Base-by-base conservation (phyloP, 2,329 filamentous ascomycete genomes). In the Penicillium sp. region DNA sequence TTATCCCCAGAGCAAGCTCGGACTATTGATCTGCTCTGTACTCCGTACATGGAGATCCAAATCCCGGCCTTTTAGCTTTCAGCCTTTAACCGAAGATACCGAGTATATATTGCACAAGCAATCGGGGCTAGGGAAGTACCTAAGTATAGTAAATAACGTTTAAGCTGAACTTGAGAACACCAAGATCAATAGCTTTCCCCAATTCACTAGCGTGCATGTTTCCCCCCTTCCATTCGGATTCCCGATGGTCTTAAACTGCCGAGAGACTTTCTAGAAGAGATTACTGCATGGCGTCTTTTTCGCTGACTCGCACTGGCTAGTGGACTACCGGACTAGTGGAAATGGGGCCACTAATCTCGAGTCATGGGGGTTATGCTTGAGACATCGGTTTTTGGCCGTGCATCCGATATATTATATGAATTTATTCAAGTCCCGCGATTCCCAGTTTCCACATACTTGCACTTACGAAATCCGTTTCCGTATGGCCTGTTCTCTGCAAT, bases 261-360 rank as follows among this genome's bases (percentile, higher is more conserved):
- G 41, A 55, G 27, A 39, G 37, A 25, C 13, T 34, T 39, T 38
- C 32, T 46, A 46, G 41, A 39, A 52, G 31, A 27, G 16, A 46
- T 23, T 16, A 35, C 21, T 50, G 47, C 47, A 44, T 50, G 25
- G 35, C 46, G 46, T 31, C 35, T 41, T 42, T 41, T 32, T 12
- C 3, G 8, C 47, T 23, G 37, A 41, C 35, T 41, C 27, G 29
- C 37, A 35, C 41, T 41, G 27, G 25, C 37, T 49, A 41, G 35
- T 3, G 16, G 21, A 27, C 4, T 23, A 29, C 21, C 21, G 29
- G n/a, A 34, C 32, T 44, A 50, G 39, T 44, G 25, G 35, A 23
- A 42, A 40, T 46, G 50, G 50, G 35, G 39, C 44, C 44, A 50
- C 47, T 55, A 23, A 32, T 45, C 48, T 56, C 59, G 62, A 62